These are phyloP conservation scores for Trichoderma sp. DNA, from an alignment of 2,329 filamentous ascomycete species.

Conservation along the genomic window DNA sequence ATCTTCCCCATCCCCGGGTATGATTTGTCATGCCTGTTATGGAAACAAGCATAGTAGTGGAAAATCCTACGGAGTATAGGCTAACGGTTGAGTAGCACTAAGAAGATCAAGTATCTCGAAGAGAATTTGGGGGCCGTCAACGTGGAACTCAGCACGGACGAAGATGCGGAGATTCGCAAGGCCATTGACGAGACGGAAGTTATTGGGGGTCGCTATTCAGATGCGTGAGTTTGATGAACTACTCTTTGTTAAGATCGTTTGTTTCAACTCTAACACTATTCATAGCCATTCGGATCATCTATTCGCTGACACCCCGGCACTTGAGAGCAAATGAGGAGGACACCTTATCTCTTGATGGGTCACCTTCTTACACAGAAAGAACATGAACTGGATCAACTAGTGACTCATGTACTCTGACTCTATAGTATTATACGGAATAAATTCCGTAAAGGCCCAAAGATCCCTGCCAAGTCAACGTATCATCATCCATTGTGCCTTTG, in stretches of 20 bases:
- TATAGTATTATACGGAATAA: background rate
- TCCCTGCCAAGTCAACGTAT: background rate
- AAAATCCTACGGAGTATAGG: background rate
- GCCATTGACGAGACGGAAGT: constrained; percentile 30
- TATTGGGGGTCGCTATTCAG: constrained; percentile 28
- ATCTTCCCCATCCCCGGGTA: constrained; percentile 56
- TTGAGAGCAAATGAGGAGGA: background rate
- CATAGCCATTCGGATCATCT: background rate
- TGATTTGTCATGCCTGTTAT: background rate
- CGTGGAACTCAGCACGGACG: constrained; percentile 35
- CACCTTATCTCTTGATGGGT: background rate
- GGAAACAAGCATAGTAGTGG: background rate
- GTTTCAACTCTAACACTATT: background rate
- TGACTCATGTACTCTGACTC: background rate
- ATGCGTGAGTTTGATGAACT: background rate
- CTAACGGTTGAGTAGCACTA: constrained; percentile 34
- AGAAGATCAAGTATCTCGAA: constrained; percentile 46
- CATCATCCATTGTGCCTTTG: background rate
- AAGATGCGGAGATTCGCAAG: constrained; percentile 35
- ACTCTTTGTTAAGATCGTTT: too few relatives aligned
- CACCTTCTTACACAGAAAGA: background rate
- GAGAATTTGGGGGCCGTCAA: constrained; percentile 41
- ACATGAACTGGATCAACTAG: background rate
- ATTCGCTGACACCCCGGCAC: background rate
- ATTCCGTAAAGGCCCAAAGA: background rate